Evolutionary conservation across 495 filamentous ascomycete species (phyloP), one percentile per base, ranked within the genome.

Genomic region (Immersiella caudata): DNA sequence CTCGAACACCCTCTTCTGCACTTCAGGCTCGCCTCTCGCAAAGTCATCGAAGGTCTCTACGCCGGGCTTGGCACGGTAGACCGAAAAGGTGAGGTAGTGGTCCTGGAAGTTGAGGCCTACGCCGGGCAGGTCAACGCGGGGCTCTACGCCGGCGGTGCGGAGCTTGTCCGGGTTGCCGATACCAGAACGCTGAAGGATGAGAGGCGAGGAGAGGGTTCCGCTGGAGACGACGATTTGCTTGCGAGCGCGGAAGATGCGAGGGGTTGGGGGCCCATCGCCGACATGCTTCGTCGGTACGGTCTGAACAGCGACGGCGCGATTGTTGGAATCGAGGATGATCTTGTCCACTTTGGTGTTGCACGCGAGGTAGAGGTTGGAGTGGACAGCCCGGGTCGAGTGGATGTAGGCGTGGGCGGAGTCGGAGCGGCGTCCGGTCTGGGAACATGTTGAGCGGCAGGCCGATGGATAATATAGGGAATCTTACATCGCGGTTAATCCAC

Each of bases 21-120:
- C 86, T 73, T 88, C 85, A 0, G 89, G 88, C 64, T 89, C 89
- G 50, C 91, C 91, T 46, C 91, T 85, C 1, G 90, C 81, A 75
- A 95, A 94, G 76, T 93, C 90, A 73, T 93, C 91, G 70, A 93
- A 95, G 1, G 86, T 87, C 71, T 95, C 90, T 7, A 87, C 87
- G 27, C 90, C 86, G 1, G 91, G 91, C 80, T 93, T 93, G 33
- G 91, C 91, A 46, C 91, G 81, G 73, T 84, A 93, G 55, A 86
- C 84, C 3, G 90, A 87, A 75, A 94, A 93, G 1, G 89, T 92
- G 35, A 95, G 85, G 74, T 95, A 93, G 69, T 94, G 91, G 76
- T 93, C 91, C 74, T 93, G 91, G 84, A 93, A 93, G 78, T 93
- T 93, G 33, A 89, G 82, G 64, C 91, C 91, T 60, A 94, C 90